These are phyloP conservation scores for Taphrina confusa DNA, from an alignment of 1,139 yeast genomes.

Conservation along the genomic window DNA sequence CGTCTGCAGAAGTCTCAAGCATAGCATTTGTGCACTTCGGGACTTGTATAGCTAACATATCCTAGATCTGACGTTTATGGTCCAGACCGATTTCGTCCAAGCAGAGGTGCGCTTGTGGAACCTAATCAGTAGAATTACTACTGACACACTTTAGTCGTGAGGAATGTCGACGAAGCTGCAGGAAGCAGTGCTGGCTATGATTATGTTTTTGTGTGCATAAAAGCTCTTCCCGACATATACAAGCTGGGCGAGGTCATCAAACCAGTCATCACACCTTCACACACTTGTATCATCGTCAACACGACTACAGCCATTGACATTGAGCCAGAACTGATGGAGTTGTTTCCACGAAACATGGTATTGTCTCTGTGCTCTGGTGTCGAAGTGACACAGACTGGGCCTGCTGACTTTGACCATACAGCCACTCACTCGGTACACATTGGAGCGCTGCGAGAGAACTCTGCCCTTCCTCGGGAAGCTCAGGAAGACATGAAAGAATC, in stretches of 20 bases:
- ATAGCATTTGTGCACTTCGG: too few relatives aligned
- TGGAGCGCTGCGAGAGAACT: constrained; percentile 36
- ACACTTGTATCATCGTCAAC: constrained; percentile 52
- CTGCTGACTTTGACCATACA: constrained; percentile 41
- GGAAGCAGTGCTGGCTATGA: constrained; percentile 54
- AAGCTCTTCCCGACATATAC: constrained; percentile 69
- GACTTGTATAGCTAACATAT: constrained; percentile 2
- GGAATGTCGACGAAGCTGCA: constrained; percentile 53
- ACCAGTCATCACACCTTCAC: constrained; percentile 55
- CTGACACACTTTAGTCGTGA: constrained; percentile 36
- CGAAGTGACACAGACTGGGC: constrained; percentile 39
- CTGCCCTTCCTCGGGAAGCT: constrained; percentile 36
- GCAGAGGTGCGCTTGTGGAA: constrained; percentile 31
- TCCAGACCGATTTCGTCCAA: constrained; percentile 40
- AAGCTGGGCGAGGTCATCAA: constrained; percentile 60
- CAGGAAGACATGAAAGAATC: constrained; percentile 42
- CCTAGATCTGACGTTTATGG: constrained; percentile 39
- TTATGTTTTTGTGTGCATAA: constrained; percentile 66
- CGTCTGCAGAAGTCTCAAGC: too few relatives aligned
- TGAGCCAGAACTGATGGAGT: constrained; percentile 60
- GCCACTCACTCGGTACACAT: constrained; percentile 38
- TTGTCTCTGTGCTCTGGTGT: constrained; percentile 49
- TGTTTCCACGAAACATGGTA: constrained; percentile 60
- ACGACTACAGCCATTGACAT: constrained; percentile 65
- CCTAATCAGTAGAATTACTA: background rate